Evolutionary conservation across 805 yeast genomes (phyloP).

Genomic region (Wickerhamomyces ciferrii): DNA sequence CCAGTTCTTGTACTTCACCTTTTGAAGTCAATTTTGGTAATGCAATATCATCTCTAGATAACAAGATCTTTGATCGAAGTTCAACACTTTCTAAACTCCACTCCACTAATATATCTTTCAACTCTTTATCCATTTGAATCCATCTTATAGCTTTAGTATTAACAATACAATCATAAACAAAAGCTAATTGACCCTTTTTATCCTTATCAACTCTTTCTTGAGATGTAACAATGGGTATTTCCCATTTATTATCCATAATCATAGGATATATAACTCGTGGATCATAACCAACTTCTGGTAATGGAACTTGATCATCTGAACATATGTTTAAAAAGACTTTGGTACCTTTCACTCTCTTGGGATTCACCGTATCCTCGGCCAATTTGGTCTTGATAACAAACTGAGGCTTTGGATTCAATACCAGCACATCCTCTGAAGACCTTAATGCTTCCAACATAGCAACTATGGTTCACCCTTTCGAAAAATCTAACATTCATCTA

Average conservation of each 20-base stretch:
- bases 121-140: slow-evolving; percentile 51
- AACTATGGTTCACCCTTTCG: too few relatives aligned
- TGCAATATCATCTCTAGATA: slow-evolving; percentile 56
- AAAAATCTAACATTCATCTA: too few relatives aligned
- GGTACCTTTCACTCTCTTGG: slow-evolving; percentile 33
- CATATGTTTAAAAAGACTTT: slow-evolving; percentile 82
- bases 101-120: slow-evolving; percentile 64
- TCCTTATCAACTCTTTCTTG: slow-evolving; percentile 50
- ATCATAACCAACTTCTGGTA: slow-evolving; percentile 49
- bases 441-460: not conserved
- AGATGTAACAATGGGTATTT: slow-evolving; percentile 74
- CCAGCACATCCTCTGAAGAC: slow-evolving; percentile 12
- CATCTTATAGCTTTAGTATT: slow-evolving; percentile 58
- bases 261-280: slow-evolving; percentile 56
- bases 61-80: slow-evolving; percentile 37
- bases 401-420: slow-evolving; percentile 52
- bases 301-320: slow-evolving; percentile 58
- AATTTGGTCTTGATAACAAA: slow-evolving; percentile 70
- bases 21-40: slow-evolving; percentile 71
- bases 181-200: slow-evolving; percentile 60
- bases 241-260: slow-evolving; percentile 74
- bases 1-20: slow-evolving; percentile 50
- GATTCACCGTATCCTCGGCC: slow-evolving; percentile 13
- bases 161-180: slow-evolving; percentile 77
- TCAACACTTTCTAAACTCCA: slow-evolving; percentile 85